These are phyloP conservation scores for Pholiota molesta DNA, from an alignment of 768 basidiomycete genomes.

Conservation along the genomic window DNA sequence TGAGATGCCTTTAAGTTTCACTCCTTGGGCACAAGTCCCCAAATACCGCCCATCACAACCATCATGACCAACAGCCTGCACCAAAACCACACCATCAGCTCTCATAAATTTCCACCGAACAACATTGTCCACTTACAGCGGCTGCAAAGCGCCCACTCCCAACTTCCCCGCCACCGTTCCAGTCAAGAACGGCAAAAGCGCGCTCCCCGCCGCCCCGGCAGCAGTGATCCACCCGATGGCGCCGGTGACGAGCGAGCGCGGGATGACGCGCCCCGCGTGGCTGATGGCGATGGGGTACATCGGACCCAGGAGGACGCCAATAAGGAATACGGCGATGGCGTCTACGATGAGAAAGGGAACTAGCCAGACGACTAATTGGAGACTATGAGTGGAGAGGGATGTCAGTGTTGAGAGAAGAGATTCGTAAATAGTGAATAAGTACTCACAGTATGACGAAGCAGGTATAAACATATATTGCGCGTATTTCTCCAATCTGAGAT, in stretches of 20 bases:
- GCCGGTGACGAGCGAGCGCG: constrained; percentile 63
- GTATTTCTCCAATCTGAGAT: constrained; percentile 53
- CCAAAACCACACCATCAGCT: background rate
- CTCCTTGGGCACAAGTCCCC: constrained; percentile 47
- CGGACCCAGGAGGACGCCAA: constrained; percentile 70
- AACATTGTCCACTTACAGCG: constrained; percentile 45
- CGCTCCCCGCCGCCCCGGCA: constrained; percentile 68
- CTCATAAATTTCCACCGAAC: background rate
- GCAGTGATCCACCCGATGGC: constrained; percentile 68
- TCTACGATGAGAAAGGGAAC: constrained; percentile 46
- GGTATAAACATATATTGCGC: constrained; percentile 53
- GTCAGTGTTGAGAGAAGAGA: background rate
- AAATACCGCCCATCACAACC: constrained; percentile 52
- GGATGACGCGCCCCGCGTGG: constrained; percentile 64
- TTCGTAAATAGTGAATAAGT: background rate
- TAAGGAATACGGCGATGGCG: constrained; percentile 59
- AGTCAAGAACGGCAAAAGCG: constrained; percentile 69
- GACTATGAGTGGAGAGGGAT: background rate
- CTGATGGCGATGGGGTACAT: constrained; percentile 76
- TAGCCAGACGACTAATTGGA: constrained; percentile 29
- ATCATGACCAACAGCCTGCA: constrained; percentile 61
- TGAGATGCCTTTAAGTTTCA: background rate
- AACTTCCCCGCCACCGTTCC: constrained; percentile 63
- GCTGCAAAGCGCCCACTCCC: constrained; percentile 59
- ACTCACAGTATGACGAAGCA: constrained; percentile 49